Conservation (phyloP, 257 asterid species). For the Fraxinus americana region DNA sequence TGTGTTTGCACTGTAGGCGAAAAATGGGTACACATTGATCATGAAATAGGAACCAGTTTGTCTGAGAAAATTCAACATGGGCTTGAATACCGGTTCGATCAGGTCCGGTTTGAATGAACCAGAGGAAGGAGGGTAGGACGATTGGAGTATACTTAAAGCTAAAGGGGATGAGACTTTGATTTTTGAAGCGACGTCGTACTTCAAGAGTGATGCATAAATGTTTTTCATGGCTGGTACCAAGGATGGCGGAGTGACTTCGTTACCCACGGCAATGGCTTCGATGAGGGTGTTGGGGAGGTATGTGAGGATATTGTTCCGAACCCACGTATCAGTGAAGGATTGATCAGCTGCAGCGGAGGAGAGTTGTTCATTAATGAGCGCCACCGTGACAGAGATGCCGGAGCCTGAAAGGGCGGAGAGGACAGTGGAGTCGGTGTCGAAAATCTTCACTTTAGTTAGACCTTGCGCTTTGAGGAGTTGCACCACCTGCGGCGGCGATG, state of each 20-base stretch:
- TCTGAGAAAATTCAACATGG: conserved; percentile 53
- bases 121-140: conserved; percentile 68
- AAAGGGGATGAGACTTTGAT: conserved; percentile 64
- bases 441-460: conserved; percentile 51
- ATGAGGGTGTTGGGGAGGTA: conserved; percentile 49
- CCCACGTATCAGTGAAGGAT: conserved; percentile 59
- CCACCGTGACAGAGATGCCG: conserved; percentile 53
- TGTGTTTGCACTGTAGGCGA: conserved; percentile 53
- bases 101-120: conserved; percentile 62
- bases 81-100: conserved; percentile 61
- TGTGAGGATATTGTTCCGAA: conserved; percentile 43
- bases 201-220: conserved; percentile 47
- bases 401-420: conserved; percentile 62
- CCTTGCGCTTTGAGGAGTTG: conserved; percentile 60
- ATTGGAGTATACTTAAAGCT: conserved; percentile 54
- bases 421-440: conserved; percentile 61
- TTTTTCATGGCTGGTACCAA: conserved; percentile 73
- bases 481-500: conserved; percentile 57
- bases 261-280: conserved; percentile 71
- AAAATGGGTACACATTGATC: conserved; percentile 70
- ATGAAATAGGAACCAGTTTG: conserved; percentile 61
- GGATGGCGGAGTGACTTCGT: conserved; percentile 60
- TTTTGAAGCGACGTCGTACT: conserved; percentile 32
- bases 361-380: conserved; percentile 61
- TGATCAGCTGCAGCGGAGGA: conserved; percentile 52